phyloP scores from a whole-genome alignment of 2,329 filamentous ascomycete species.

The Hypoxylon sp. region DNA sequence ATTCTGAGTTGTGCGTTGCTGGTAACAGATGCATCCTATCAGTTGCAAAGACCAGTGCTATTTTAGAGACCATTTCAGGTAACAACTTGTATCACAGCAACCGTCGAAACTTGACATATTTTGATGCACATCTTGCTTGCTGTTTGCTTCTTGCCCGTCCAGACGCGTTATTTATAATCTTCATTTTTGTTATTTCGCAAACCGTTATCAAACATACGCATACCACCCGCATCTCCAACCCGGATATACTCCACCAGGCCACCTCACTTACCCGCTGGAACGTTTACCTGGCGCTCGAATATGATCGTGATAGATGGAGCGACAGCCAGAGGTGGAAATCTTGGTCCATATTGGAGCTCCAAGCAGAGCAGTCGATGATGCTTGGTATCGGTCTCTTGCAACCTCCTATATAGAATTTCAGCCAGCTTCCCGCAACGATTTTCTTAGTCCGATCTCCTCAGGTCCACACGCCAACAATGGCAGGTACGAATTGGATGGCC shows the following conservation, averaged over 20 bases:
- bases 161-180: conserved; percentile 4
- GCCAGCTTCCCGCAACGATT: conserved; percentile 44
- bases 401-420: conserved; percentile 65
- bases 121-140: not conserved
- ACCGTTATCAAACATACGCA: not conserved
- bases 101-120: conserved; percentile 2
- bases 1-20: not conserved
- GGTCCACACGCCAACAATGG: conserved; percentile 11
- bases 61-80: conserved; percentile 10
- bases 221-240: not conserved
- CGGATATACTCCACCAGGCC: not conserved
- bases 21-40: not conserved
- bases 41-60: conserved; percentile 1
- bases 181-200: not conserved
- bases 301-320: conserved; percentile 48
- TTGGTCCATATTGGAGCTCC: conserved; percentile 69
- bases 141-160: conserved; percentile 7
- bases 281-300: conserved; percentile 7
- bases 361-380: conserved; percentile 63
- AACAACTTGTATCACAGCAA: conserved; percentile 4
- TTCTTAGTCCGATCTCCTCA: conserved; percentile 11
- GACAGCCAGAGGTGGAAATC: conserved; percentile 61
- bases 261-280: conserved; percentile 1
- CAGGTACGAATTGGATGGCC: conserved; percentile 11
- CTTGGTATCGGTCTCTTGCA: conserved; percentile 63